Base-by-base conservation (phyloP, 2,329 filamentous ascomycete species). In the Colletotrichum echinochloae region DNA sequence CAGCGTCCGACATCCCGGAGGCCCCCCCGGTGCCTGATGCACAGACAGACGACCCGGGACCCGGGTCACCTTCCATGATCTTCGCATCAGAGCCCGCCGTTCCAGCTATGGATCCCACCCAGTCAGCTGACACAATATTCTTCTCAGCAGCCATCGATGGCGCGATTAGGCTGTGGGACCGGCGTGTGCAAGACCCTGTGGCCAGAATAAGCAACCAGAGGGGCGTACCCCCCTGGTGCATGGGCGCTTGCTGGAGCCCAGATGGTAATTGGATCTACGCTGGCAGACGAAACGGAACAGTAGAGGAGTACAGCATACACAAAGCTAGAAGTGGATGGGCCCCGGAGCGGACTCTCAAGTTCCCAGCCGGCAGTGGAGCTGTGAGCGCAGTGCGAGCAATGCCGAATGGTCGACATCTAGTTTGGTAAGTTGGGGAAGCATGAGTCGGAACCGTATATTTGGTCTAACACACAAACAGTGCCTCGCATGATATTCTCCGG, bases 231-330 rank as follows among this genome's bases (percentile, higher is more conserved):
- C 96, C 95, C 0, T 99, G 95, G 95, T 98, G 95, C 80, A 98
- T 97, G 90, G 95, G 94, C 74, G 94, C 94, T 0, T 97, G 94
- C 83, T 99, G 96, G 96, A 95, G 92, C 65, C 94, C 94, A 0
- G 93, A 98, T 78, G 96, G 96, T 18, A 98, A 98, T 81, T 94
- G 90, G 80, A 95, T 99, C 76, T 99, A 97, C 81, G 95, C 93
- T 0, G 96, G 96, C 0, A 87, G 96, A 35, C 88, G 96, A 68
- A 98, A 98, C 80, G 89, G 94, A 61, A 97, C 94, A 0, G 96
- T 99, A 0, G 96, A 99, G 75, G 96, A 99, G 81, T 99, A 93
- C 81, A 94, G 90, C 76, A 85, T 99, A 23, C 94, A 96, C 78
- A 94, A 94, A 76, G 90, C 88, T 0, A 81, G 78, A 60, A 76